Evolutionary conservation across 768 basidiomycete species (phyloP).

Genomic region (Suillus plorans): DNA sequence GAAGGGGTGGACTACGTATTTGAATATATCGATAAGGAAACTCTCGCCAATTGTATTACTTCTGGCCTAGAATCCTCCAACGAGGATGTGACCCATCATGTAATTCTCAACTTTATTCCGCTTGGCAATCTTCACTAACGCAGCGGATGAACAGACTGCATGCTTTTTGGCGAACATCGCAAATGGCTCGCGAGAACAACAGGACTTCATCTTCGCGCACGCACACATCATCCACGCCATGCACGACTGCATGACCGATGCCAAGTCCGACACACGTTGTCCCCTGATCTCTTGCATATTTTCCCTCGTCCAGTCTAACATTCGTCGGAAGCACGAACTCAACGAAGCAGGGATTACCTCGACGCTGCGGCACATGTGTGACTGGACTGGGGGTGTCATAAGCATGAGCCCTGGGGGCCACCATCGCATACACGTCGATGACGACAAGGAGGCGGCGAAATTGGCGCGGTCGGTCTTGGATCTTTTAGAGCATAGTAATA

Average conservation of each 20-base stretch:
- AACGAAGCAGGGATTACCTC: conserved; percentile 45
- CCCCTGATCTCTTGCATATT: conserved; percentile 62
- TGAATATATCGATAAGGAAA: conserved; percentile 46
- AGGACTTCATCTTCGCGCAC: conserved; percentile 51
- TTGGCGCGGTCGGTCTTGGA: conserved; percentile 57
- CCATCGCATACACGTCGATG: conserved; percentile 47
- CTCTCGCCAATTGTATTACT: conserved; percentile 46
- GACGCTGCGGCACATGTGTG: conserved; percentile 43
- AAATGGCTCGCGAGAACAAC: conserved; percentile 54
- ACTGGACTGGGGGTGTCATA: conserved; percentile 28
- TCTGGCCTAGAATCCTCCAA: conserved; percentile 49
- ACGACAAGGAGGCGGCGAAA: conserved; percentile 59
- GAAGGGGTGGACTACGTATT: conserved; percentile 65
- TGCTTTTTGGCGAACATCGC: conserved; percentile 67
- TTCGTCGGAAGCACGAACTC: conserved; percentile 36
- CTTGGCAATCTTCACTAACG: conserved; percentile 1
- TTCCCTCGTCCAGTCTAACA: conserved; percentile 49
- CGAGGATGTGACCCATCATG: conserved; percentile 57
- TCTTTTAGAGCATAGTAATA: conserved; percentile 34
- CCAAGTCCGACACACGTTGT: conserved; percentile 54
- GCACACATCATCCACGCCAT: conserved; percentile 53
- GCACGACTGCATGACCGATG: conserved; percentile 58
- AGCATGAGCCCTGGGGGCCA: conserved; percentile 33
- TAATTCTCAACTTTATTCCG: conserved; percentile 19
- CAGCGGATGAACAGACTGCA: conserved; percentile 43